These are phyloP conservation scores for Thraustochytrium sp. DNA, from an alignment of 352 stramenopile species.

Conservation along the genomic window DNA sequence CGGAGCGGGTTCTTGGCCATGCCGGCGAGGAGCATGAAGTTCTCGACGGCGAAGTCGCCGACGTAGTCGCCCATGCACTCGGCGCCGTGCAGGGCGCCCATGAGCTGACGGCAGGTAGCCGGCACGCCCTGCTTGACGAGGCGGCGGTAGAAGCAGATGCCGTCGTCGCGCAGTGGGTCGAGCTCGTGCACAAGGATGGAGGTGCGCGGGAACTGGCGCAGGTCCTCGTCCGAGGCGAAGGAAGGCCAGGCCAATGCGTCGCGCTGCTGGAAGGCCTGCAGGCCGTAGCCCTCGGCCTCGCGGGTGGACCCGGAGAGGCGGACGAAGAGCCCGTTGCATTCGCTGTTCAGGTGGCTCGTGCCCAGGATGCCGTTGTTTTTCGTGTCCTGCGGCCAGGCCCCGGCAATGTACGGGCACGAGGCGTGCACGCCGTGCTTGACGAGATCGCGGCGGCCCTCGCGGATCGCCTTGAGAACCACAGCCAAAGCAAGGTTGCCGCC, in stretches of 20 bases:
- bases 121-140: background rate
- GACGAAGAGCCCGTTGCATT: background rate
- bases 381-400: background rate
- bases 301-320: background rate
- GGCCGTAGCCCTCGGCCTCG: background rate
- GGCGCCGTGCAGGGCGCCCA: background rate
- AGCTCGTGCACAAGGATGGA: background rate
- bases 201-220: background rate
- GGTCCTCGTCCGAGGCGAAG: background rate
- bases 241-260: slow-evolving; percentile 13
- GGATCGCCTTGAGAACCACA: background rate
- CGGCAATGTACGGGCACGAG: background rate
- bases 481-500: background rate
- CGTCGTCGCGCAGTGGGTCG: slow-evolving; percentile 30
- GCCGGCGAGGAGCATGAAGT: background rate
- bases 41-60: background rate
- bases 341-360: background rate
- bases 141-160: slow-evolving; percentile 9
- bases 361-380: background rate
- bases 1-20: no score
- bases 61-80: background rate
- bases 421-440: background rate
- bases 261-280: background rate
- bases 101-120: background rate
- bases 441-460: background rate